Evolutionary conservation across 116 monocot species (phyloP).

Genomic region (Zostera marina): DNA sequence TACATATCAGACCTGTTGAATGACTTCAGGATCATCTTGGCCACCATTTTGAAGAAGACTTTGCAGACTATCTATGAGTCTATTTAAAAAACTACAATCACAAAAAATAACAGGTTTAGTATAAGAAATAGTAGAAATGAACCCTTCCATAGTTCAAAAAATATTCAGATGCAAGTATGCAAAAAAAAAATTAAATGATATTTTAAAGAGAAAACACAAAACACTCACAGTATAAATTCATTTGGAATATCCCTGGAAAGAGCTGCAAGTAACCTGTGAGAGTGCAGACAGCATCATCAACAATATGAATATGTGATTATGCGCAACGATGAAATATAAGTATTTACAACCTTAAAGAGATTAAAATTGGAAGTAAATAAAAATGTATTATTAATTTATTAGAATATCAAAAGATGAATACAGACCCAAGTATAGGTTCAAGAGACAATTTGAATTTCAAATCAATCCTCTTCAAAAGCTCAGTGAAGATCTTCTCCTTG

Average conservation of each 20-base stretch:
- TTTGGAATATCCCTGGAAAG: slow-evolving; percentile 68
- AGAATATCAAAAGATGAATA: too few species aligned
- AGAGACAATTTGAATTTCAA: slow-evolving; percentile 56
- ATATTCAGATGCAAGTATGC: neutral
- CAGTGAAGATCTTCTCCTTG: slow-evolving; percentile 52
- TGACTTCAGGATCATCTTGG: slow-evolving; percentile 57
- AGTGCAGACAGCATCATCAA: neutral
- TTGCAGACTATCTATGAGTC: slow-evolving; percentile 25
- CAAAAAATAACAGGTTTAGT: neutral
- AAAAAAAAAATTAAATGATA: too few species aligned
- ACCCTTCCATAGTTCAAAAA: slow-evolving; percentile 23
- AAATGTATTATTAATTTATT: neutral
- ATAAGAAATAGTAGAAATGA: slow-evolving; percentile 34
- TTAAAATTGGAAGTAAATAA: neutral
- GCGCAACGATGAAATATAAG: neutral
- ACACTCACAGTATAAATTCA: slow-evolving; percentile 69
- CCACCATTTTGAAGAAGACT: slow-evolving; percentile 51
- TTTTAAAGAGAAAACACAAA: neutral
- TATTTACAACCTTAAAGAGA: neutral
- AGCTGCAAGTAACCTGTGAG: slow-evolving; percentile 53
- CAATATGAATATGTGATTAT: neutral
- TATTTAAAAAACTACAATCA: slow-evolving; percentile 39
- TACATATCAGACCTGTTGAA: slow-evolving; percentile 44
- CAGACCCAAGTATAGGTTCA: slow-evolving; percentile 67
- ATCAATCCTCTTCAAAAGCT: slow-evolving; percentile 46